A percentile compares a stretch with the other conserved stretches of the same genome.
Evolutionary conservation across 2,329 filamentous ascomycete species (phyloP).

Genomic region (Cladosporium sp.): DNA sequence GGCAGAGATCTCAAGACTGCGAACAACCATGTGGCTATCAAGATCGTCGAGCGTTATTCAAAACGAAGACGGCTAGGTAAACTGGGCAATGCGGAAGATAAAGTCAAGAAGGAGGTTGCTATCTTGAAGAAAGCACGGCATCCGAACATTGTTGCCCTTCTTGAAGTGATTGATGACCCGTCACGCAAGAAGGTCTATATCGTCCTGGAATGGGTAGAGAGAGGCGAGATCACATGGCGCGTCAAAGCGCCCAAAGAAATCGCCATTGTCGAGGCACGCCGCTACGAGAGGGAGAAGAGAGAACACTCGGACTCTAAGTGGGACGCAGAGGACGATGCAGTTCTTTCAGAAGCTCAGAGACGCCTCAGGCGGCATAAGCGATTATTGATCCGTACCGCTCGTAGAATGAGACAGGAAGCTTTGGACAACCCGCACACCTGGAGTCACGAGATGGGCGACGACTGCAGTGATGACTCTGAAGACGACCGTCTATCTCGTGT

Average conservation of each 20-base stretch:
- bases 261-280: slow-evolving; percentile 76
- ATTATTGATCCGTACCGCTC: slow-evolving; percentile 9
- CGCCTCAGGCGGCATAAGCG: slow-evolving; percentile 57
- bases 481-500: slow-evolving; percentile 41
- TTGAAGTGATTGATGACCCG: slow-evolving; percentile 97
- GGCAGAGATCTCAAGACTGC: slow-evolving; percentile 73
- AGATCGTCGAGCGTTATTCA: slow-evolving; percentile 95
- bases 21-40: slow-evolving; percentile 86
- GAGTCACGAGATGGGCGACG: slow-evolving; percentile 76
- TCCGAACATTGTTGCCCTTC: slow-evolving; percentile 90
- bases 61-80: slow-evolving; percentile 88
- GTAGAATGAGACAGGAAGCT: slow-evolving; percentile 34
- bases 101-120: slow-evolving; percentile 93
- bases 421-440: slow-evolving; percentile 63
- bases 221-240: slow-evolving; percentile 92
- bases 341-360: slow-evolving; percentile 51
- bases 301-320: slow-evolving; percentile 48
- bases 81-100: slow-evolving; percentile 70
- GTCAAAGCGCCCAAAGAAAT: slow-evolving; percentile 84
- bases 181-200: slow-evolving; percentile 98
- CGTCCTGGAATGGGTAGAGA: slow-evolving; percentile 90
- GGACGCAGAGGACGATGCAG: slow-evolving; percentile 47
- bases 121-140: slow-evolving; percentile 98
- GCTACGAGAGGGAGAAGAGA: slow-evolving; percentile 71
- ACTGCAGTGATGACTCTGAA: slow-evolving; percentile 42